Evolutionary conservation across 169 alveolate species (phyloP), one percentile per base, ranked within the genome.

Genomic region (Plasmodium knowlesi): DNA sequence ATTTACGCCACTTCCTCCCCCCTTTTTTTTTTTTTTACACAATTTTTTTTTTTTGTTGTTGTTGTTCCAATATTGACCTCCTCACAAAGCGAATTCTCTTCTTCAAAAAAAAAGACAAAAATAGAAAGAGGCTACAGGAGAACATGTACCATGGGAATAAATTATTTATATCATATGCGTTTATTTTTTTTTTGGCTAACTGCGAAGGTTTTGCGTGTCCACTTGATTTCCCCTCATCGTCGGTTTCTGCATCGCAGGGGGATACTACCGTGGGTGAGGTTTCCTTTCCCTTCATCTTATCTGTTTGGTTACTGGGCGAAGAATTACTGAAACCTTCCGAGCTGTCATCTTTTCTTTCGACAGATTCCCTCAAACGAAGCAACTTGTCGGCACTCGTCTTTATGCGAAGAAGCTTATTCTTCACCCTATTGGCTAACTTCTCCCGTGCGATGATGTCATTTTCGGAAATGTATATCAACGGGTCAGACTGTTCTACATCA

Each of bases 81-180:
- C 92, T 46, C 4, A 91, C 95, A 37, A 16, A 43, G 43, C 53
- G 34, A 71, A 91, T 91, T 46, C 95, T 91, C 82, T 54, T 91
- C 76, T 91, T 91, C 22, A 91, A 82, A 80, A 91, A 91, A 91
- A 91, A 91, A 72, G 95, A 91, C 79, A 82, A 76, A 81, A 70
- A 46, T 53, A 91, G 74, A 76, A 91, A 91, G 72, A 91, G 54
- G 53, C 95, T 91, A 82, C 95, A 70, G n/a, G 95, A 91, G 67
- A 91, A 82, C 92, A 91, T 91, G 71, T 91, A 91, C 32, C 82
- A 22, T n/a, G 95, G 95, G 74, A 91, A 91, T 50, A 81, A 34
- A 71, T 73, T 91, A 91, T 91, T 91, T 25, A 91, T 91, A 25
- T 91, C 95, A 30, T 91, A 91, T 1, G 89, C 50, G 57, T 39